Base-by-base conservation (phyloP, 345 rosid genomes). In the Noccaea bulbosa region DNA sequence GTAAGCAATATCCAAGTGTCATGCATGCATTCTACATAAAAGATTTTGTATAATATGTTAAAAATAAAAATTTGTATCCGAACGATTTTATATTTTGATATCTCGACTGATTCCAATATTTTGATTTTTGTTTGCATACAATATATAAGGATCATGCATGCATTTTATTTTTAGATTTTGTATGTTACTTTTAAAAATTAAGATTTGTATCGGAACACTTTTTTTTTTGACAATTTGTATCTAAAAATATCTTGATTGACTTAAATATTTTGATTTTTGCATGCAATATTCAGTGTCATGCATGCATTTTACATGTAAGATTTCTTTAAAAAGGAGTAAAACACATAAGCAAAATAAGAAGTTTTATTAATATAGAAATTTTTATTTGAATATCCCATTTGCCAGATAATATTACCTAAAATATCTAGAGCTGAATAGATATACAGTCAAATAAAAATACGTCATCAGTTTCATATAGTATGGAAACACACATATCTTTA, bases 1-100 rank as follows among this genome's bases (percentile, higher is more conserved):
- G 14, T n/a, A 12, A 11, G 40, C 9, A 8, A 24, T 1, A 3
- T 24, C 37, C 47, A 17, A 41, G n/a, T 54, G 43, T 43, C 72
- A 44, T 54, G 62, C 72, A 67, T 69, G 58, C 49, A 47, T 4
- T 56, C 47, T 47, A 47, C n/a, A 30, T 22, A 4, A n/a, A 22
- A 47, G 24, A 20, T 56, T 57, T 12, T 15, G 22, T 20, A 20
- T 20, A 20, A 20, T 17, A 17, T 1, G 20, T 17, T 17, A 17
- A 17, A 17, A 17, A 17, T 17, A 0, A 17, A 17, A 1, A 24
- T 17, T 17, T 17, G 20, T 17, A 17, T 0, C 20, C 20, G 1
- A 17, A 17, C 20, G 20, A 1, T 0, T 17, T 17, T 17, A 17
- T 17, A 17, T 17, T 17, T 17, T 17, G 22, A 20, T 20, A 20